These are phyloP conservation scores for Trypethelium eluteriae DNA, from an alignment of 495 filamentous ascomycete species.

Conservation along the genomic window DNA sequence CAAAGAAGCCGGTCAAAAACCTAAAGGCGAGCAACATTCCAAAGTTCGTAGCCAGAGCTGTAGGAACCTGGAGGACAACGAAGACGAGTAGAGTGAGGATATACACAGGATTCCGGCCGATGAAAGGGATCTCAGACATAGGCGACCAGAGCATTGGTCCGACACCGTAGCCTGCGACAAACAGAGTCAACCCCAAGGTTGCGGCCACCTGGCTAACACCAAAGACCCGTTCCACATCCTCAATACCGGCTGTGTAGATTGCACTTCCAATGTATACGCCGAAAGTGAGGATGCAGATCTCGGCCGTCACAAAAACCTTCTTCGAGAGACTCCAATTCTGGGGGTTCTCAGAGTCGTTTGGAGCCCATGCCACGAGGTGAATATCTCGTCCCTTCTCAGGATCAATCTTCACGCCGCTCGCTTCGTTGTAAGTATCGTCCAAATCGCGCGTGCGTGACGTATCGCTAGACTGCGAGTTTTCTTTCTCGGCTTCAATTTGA, in stretches of 20 bases:
- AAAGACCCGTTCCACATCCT: conserved; percentile 38
- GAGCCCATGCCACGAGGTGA: conserved; percentile 30
- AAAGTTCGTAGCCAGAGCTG: conserved; percentile 44
- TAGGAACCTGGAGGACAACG: conserved; percentile 45
- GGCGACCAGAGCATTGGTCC: conserved; percentile 47
- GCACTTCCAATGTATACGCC: conserved; percentile 44
- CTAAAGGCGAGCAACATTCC: conserved; percentile 48
- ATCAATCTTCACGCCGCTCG: conserved; percentile 30
- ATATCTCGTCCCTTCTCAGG: conserved; percentile 34
- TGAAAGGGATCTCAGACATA: conserved; percentile 44
- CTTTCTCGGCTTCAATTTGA: conserved; percentile 13
- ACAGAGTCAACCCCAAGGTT: conserved; percentile 45
- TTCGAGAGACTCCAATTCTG: conserved; percentile 27
- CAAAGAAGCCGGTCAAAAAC: conserved; percentile 48
- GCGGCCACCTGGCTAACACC: conserved; percentile 42
- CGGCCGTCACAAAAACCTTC: conserved; percentile 39
- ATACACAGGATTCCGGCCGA: conserved; percentile 48
- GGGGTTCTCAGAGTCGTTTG: conserved; percentile 28
- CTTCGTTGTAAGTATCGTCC: conserved; percentile 23
- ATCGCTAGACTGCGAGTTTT: background rate
- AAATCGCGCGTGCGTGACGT: conserved; percentile 10
- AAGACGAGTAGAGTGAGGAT: conserved; percentile 43
- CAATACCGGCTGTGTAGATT: conserved; percentile 40
- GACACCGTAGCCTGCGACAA: conserved; percentile 42
- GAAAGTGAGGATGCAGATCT: conserved; percentile 43